Conservation (phyloP, 805 yeast species). For the Saccharomyces eubayanus region DNA sequence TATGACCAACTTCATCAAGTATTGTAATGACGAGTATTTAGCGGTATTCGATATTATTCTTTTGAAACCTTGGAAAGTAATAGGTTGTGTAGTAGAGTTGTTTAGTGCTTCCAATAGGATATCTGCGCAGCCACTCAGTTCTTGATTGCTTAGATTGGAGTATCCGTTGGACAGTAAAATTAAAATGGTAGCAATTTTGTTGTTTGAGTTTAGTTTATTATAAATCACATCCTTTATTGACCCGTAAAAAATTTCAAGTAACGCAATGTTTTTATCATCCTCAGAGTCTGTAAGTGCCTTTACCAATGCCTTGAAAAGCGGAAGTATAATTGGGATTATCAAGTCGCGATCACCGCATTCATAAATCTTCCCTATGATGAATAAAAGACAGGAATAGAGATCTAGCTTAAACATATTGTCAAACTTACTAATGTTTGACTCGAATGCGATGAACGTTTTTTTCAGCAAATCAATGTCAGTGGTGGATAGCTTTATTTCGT, state of each 20-base stretch:
- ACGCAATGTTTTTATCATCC: constrained; percentile 20
- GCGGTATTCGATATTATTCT: constrained; percentile 36
- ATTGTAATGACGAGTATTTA: constrained; percentile 26
- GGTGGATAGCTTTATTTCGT: constrained; percentile 5
- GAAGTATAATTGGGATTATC: constrained; percentile 45
- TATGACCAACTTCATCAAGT: constrained; percentile 38
- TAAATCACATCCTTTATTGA: constrained; percentile 25
- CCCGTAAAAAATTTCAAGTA: constrained; percentile 33
- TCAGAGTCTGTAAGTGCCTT: constrained; percentile 20
- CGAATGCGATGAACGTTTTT: constrained; percentile 43
- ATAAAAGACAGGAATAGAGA: constrained; percentile 60
- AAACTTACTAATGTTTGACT: constrained; percentile 55
- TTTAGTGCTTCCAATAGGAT: constrained; percentile 32
- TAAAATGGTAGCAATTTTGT: constrained; percentile 37
- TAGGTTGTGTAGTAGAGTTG: constrained; percentile 31
- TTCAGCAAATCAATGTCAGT: constrained; percentile 38
- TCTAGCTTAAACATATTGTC: constrained; percentile 66
- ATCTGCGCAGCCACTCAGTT: constrained; percentile 32
- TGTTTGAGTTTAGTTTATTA: constrained; percentile 22
- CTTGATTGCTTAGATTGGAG: constrained; percentile 29
- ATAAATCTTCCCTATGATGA: constrained; percentile 50
- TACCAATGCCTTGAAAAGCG: constrained; percentile 41
- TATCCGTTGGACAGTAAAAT: constrained; percentile 35
- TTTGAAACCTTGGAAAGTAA: constrained; percentile 55
- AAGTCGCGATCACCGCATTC: constrained; percentile 35